A percentile compares a stretch with the other conserved stretches of the same genome.
Evolutionary conservation across 345 rosid genomes (phyloP).

Genomic region (Citrus sp.): DNA sequence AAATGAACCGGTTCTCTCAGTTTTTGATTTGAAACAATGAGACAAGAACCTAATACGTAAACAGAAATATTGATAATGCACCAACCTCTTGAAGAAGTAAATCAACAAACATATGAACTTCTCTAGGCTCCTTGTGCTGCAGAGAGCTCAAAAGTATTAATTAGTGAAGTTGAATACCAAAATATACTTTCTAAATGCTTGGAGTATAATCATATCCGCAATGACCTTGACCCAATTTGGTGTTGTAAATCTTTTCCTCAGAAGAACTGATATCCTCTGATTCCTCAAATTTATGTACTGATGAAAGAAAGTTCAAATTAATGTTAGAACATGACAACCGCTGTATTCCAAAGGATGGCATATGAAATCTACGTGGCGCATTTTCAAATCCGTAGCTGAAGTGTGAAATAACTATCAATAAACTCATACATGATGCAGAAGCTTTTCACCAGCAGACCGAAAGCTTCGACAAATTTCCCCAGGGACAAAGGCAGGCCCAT

Average conservation of each 20-base stretch:
- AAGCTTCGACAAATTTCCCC: slow-evolving; percentile 82
- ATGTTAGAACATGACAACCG: neutral
- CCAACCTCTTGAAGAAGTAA: slow-evolving; percentile 88
- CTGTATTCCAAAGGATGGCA: neutral
- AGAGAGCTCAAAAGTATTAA: slow-evolving; percentile 25
- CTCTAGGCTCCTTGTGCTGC: slow-evolving; percentile 99
- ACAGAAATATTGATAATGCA: neutral
- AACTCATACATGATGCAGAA: slow-evolving; percentile 70
- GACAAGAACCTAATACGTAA: neutral
- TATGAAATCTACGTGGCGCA: neutral
- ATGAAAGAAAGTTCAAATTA: slow-evolving; percentile 11
- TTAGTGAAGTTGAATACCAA: slow-evolving; percentile 15
- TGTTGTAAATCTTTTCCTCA: slow-evolving; percentile 90
- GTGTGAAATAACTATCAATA: neutral
- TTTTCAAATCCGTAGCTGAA: neutral
- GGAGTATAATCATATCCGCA: slow-evolving; percentile 8
- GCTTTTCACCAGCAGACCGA: slow-evolving; percentile 77
- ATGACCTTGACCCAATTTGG: slow-evolving; percentile 98
- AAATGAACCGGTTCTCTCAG: neutral
- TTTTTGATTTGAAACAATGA: neutral
- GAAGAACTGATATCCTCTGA: slow-evolving; percentile 72
- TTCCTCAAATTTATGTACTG: slow-evolving; percentile 85
- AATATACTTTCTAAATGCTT: slow-evolving; percentile 3
- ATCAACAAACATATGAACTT: slow-evolving; percentile 97
- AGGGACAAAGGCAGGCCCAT: slow-evolving; percentile 81